These are phyloP conservation scores for Tephrocybe sp. DNA, from an alignment of 768 basidiomycete genomes.

Conservation along the genomic window DNA sequence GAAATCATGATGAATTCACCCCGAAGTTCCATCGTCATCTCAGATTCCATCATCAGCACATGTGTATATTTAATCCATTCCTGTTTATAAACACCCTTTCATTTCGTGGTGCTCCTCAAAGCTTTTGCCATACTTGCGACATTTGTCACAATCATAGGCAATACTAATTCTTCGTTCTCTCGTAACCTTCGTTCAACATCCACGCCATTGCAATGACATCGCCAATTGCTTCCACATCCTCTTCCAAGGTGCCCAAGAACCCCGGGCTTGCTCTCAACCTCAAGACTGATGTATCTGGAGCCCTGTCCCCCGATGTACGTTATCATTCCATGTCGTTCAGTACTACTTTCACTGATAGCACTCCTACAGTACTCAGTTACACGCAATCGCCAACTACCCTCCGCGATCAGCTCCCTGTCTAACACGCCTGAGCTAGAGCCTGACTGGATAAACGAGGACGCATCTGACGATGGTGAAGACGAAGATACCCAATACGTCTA, in stretches of 20 bases:
- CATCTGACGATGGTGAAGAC: constrained; percentile 13
- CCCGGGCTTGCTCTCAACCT: constrained; percentile 17
- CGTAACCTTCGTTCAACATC: neutral
- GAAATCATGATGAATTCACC: constrained; percentile 16
- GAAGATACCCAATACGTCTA: constrained; percentile 35
- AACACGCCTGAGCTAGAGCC: constrained; percentile 20
- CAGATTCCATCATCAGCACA: constrained; percentile 9
- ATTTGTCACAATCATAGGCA: too few species aligned
- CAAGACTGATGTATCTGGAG: neutral
- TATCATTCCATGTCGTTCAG: neutral
- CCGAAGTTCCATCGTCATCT: constrained; percentile 4
- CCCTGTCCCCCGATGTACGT: constrained; percentile 4
- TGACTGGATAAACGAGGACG: constrained; percentile 16
- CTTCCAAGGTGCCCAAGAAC: constrained; percentile 18
- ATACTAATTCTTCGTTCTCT: constrained; percentile 1
- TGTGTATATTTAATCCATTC: neutral
- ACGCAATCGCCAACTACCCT: constrained; percentile 7
- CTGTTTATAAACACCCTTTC: constrained; percentile 8
- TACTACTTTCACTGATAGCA: neutral
- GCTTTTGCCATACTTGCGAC: too few species aligned
- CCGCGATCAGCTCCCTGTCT: constrained; percentile 9
- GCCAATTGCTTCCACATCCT: constrained; percentile 12
- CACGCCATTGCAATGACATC: constrained; percentile 14
- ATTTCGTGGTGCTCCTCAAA: neutral
- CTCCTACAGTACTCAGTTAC: constrained; percentile 2